Evolutionary conservation across 805 yeast species (phyloP), one percentile per base, ranked within the genome.

Genomic region (Wickerhamomyces bovis): DNA sequence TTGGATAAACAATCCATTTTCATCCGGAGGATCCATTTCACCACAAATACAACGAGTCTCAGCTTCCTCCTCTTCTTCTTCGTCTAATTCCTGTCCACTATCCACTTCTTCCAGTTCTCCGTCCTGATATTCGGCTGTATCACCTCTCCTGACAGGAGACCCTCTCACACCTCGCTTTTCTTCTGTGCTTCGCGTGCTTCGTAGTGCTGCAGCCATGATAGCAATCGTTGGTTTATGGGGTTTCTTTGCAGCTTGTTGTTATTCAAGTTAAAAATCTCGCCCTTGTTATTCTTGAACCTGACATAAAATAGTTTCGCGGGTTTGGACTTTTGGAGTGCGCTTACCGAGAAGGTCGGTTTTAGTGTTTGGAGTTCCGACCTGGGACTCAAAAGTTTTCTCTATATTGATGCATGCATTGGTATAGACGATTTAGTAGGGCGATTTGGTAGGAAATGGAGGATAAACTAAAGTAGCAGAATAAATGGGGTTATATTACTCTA

Each of bases 1-100:
- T 59, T 85, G 94, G 54, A 85, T 85, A 60, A 78, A 85, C 43
- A 85, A 71, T 3, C 92, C 94, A 66, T 67, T 66, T 23, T 63
- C 72, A 47, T 71, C 75, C 5, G 73, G 72, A 2, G 76, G 75
- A 33, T 72, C 76, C 12, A 58, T 35, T 43, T 70, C 66, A 1
- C 70, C 72, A 56, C 77, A 72, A 3, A 72, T 58, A 57, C 77
- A 72, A 25, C 76, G 57, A 0, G 77, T 72, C 45, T 70, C 75
- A 6, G 69, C 73, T 39, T 68, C 74, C 18, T 66, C 73, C 18
- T 68, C 73, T 7, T 64, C 72, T 4, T 60, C 69, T 8, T 51
- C 55, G 16, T 48, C 64, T 13, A 44, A 61, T 22, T 52, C 65
- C 18, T 48, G 45, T 19, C 38, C 64, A 13, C 44, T 61, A 16